Evolutionary conservation across 306 rosid species (phyloP).

Genomic region (Geum urbanum): DNA sequence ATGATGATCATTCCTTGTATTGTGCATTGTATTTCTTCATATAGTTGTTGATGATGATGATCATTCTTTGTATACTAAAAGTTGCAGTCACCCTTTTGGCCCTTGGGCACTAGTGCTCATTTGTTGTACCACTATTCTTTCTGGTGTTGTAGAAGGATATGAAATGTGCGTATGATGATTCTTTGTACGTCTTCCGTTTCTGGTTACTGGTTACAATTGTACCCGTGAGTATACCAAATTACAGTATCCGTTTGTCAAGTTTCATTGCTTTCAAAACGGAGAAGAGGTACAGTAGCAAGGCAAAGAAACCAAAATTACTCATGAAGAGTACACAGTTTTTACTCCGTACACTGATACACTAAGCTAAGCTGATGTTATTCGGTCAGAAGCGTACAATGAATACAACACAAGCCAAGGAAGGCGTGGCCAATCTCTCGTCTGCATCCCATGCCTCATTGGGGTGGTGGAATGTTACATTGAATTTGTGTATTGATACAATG

Average conservation of each 20-base stretch:
- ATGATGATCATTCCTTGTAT: not conserved
- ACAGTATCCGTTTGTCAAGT: not conserved
- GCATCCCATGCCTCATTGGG: not conserved
- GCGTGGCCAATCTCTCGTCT: not conserved
- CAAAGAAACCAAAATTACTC: no score
- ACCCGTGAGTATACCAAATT: constrained; percentile 1
- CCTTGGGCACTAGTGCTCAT: not conserved
- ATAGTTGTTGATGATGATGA: not conserved
- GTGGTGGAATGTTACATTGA: not conserved
- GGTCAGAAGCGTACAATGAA: not conserved
- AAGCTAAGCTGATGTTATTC: not conserved
- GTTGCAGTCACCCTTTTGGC: not conserved
- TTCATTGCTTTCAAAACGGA: not conserved
- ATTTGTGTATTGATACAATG: no score
- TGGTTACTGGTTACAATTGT: not conserved
- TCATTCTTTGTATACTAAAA: not conserved
- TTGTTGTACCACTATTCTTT: not conserved
- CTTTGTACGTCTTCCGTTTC: not conserved
- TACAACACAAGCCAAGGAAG: not conserved
- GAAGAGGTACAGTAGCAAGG: no score
- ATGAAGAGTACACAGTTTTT: not conserved
- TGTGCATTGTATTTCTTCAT: not conserved
- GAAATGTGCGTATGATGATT: not conserved
- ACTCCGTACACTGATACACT: not conserved
- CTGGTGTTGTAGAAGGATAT: not conserved